Evolutionary conservation across 148 eudicot genomes (phyloP).

Genomic region (Nepenthes gracilis): DNA sequence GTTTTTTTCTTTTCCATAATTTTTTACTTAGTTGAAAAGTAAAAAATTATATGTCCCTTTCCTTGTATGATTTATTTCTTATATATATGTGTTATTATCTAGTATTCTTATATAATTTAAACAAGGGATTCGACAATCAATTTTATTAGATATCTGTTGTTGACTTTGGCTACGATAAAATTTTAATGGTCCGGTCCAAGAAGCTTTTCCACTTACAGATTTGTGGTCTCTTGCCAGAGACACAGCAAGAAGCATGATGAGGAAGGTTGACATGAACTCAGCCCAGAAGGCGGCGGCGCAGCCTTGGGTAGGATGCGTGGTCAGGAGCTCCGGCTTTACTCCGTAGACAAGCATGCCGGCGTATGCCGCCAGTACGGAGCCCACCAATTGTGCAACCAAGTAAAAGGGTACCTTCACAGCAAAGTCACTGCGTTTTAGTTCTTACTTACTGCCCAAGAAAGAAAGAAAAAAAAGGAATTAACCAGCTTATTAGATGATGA

Average conservation of each 20-base stretch:
- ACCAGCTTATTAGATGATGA: too few relatives aligned
- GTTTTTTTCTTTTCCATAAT: too few relatives aligned
- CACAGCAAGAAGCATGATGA: slow-evolving; percentile 53
- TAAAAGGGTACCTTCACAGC: slow-evolving; percentile 63
- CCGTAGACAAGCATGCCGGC: slow-evolving; percentile 47
- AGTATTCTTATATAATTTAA: too few relatives aligned
- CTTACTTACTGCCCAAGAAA: too few relatives aligned
- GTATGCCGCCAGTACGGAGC: slow-evolving; percentile 50
- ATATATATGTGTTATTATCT: too few relatives aligned
- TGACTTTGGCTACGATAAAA: too few relatives aligned
- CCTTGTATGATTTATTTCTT: too few relatives aligned
- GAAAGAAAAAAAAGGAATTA: too few relatives aligned
- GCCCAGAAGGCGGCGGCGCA: slow-evolving; percentile 52
- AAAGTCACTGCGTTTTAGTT: not conserved
- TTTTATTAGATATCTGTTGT: too few relatives aligned
- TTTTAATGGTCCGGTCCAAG: not conserved
- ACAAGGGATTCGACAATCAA: too few relatives aligned
- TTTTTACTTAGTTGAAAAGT: too few relatives aligned
- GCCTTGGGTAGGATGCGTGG: slow-evolving; percentile 46
- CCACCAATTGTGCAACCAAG: slow-evolving; percentile 60
- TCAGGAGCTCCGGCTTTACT: slow-evolving; percentile 38
- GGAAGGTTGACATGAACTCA: slow-evolving; percentile 65
- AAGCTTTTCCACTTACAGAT: slow-evolving; percentile 29
- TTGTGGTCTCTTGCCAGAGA: slow-evolving; percentile 46
- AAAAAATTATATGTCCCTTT: too few relatives aligned